Base-by-base conservation (phyloP, 495 filamentous ascomycete species). In the Apodospora peruviana region DNA sequence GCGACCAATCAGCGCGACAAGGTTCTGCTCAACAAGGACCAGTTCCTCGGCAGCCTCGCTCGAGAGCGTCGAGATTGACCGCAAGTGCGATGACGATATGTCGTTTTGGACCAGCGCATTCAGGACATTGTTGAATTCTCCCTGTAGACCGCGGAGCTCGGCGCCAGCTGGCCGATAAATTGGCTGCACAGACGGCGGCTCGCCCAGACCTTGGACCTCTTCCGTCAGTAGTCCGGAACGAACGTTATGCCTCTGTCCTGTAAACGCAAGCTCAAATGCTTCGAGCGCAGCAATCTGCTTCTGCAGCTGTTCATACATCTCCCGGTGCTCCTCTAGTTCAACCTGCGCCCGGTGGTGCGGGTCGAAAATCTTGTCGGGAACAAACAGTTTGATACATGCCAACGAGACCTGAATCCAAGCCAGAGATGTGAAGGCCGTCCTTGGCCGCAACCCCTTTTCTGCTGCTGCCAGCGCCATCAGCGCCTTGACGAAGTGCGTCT, bases 321-420 rank as follows among this genome's bases (percentile, higher is more conserved):
- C 72, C 2, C 73, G 53, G 50, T 93, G 80, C 16, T 84, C 76
- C 49, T 82, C 74, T 24, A 81, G 76, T 54, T 90, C 81, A 4
- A 97, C 70, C 34, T 84, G 77, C n/a, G 85, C 75, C 47, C 80
- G 78, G 47, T 91, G 71, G 20, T 91, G 88, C 11, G 93, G 93
- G 62, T 99, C 93, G 50, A 87, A 91, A 2, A 85, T 76, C 58
- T 82, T 81, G 61, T 95, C 84, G 0, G 94, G 90, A 3, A 96
- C 83, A 56, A 90, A 97, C 7, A 96, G 76, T 38, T 79, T 77
- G 22, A 99, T 67, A 41, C 77, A 78, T 0, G 76, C 84, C 2
- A 84, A 49, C 3, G 82, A 78, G 48, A 88, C 85, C 23, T 78
- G 65, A 4, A 80, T 62, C 86, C 86, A 90, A 5, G 86, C 83